Percentiles rank a stretch among this genome's conserved stretches.
Evolutionary conservation across 2,329 filamentous ascomycete genomes (phyloP).

Genomic region (Pseudocercospora fuligena): DNA sequence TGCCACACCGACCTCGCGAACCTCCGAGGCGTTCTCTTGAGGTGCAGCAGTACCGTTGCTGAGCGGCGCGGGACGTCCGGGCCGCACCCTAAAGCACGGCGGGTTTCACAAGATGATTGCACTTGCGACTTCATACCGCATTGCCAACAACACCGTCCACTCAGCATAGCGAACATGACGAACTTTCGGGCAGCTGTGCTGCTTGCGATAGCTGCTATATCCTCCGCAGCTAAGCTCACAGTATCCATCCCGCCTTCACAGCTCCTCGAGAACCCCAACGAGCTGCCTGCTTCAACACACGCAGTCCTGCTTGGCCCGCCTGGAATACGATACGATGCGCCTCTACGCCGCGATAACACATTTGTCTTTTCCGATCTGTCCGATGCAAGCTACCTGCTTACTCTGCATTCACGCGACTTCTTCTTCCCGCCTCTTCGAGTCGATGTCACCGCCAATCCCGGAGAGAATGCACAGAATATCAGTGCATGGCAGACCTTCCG

Average conservation of each 20-base stretch:
- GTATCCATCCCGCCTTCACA: conserved; percentile 57
- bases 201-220: conserved; percentile 32
- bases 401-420: conserved; percentile 75
- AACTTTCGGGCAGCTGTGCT: conserved; percentile 17
- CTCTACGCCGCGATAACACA: conserved; percentile 69
- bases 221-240: conserved; percentile 52
- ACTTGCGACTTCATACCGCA: conserved; percentile 11
- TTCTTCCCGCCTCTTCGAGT: conserved; percentile 80
- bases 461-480: conserved; percentile 54
- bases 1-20: not conserved
- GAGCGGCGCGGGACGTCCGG: too few species aligned
- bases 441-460: conserved; percentile 62
- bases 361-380: conserved; percentile 78
- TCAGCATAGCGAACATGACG: conserved; percentile 11
- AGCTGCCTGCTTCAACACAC: conserved; percentile 62
- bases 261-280: conserved; percentile 50
- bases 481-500: conserved; percentile 82
- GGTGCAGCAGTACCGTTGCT: not conserved
- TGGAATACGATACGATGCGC: conserved; percentile 59
- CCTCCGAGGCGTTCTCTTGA: too few species aligned
- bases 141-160: not conserved
- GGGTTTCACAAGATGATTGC: not conserved
- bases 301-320: conserved; percentile 60
- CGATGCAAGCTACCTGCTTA: conserved; percentile 77
- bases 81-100: too few species aligned